These are phyloP conservation scores for Solanum chiquidenum DNA, from an alignment of 257 asterid species.

Conservation along the genomic window DNA sequence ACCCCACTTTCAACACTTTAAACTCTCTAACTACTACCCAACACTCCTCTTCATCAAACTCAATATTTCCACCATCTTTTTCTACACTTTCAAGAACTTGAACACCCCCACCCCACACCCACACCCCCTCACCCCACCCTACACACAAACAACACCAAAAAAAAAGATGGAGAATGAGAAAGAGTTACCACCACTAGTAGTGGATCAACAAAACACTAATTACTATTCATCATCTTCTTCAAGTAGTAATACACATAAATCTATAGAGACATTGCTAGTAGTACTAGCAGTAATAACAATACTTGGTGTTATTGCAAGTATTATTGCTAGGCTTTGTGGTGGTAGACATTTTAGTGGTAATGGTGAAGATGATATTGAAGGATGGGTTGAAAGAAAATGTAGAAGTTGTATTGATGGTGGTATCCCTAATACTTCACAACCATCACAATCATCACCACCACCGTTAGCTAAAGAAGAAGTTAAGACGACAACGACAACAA, in stretches of 20 bases:
- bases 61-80: background rate
- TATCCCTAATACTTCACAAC: slow-evolving; percentile 12
- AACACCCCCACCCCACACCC: background rate
- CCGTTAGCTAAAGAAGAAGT: slow-evolving; percentile 16
- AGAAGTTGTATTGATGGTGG: slow-evolving; percentile 74
- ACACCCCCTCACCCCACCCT: background rate
- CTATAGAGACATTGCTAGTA: slow-evolving; percentile 76
- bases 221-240: background rate
- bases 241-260: slow-evolving; percentile 22
- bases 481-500: slow-evolving; percentile 1
- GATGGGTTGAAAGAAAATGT: slow-evolving; percentile 79
- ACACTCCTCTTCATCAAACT: background rate
- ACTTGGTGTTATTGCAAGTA: slow-evolving; percentile 61
- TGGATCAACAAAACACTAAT: background rate
- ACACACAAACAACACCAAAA: background rate
- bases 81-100: background rate
- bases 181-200: slow-evolving; percentile 65
- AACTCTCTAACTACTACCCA: background rate
- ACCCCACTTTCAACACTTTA: background rate
- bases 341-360: slow-evolving; percentile 56
- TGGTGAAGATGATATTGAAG: slow-evolving; percentile 72
- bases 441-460: background rate
- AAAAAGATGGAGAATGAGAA: slow-evolving; percentile 12
- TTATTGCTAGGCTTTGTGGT: slow-evolving; percentile 69
- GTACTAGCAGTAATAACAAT: slow-evolving; percentile 72